Conservation (phyloP, 371 early-diverging fungal genomes). For the Mortierella sp. region DNA sequence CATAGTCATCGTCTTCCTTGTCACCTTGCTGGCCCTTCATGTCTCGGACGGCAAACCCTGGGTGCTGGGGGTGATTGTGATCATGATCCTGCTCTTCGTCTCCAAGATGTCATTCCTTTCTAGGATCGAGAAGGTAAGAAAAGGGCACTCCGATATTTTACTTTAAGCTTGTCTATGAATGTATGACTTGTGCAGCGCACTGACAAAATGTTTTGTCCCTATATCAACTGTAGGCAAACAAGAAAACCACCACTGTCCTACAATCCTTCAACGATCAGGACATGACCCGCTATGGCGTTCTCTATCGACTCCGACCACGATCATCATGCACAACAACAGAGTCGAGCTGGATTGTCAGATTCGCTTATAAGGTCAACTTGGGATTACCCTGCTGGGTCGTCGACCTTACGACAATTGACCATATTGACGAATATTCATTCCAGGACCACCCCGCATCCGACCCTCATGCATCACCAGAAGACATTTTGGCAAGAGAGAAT, state of each 20-base stretch:
- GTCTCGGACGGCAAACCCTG: constrained; percentile 41
- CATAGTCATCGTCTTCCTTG: constrained; percentile 14
- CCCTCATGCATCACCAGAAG: constrained; percentile 36
- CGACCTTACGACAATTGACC: constrained; percentile 43
- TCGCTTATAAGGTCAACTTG: constrained; percentile 28
- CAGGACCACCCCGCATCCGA: constrained; percentile 33
- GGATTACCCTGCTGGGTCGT: constrained; percentile 27
- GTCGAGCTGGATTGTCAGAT: constrained; percentile 9
- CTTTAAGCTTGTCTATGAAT: too few relatives aligned
- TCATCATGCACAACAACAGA: neutral
- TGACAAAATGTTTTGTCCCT: too few relatives aligned
- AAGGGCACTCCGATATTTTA: neutral
- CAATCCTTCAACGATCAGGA: constrained; percentile 41
- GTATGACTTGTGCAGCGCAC: too few relatives aligned
- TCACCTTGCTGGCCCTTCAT: constrained; percentile 17
- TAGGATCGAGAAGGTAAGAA: constrained; percentile 38
- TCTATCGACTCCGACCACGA: constrained; percentile 34
- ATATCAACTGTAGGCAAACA: constrained; percentile 22
- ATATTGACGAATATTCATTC: constrained; percentile 45
- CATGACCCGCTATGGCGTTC: constrained; percentile 39
- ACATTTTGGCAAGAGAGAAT: constrained; percentile 37
- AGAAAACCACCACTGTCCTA: constrained; percentile 10
- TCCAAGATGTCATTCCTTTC: constrained; percentile 52
- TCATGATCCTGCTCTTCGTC: constrained; percentile 33
- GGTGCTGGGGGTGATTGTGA: constrained; percentile 33